Evolutionary conservation across 2,329 filamentous ascomycete genomes (phyloP).

Genomic region (Raffaelea deltoideospora): DNA sequence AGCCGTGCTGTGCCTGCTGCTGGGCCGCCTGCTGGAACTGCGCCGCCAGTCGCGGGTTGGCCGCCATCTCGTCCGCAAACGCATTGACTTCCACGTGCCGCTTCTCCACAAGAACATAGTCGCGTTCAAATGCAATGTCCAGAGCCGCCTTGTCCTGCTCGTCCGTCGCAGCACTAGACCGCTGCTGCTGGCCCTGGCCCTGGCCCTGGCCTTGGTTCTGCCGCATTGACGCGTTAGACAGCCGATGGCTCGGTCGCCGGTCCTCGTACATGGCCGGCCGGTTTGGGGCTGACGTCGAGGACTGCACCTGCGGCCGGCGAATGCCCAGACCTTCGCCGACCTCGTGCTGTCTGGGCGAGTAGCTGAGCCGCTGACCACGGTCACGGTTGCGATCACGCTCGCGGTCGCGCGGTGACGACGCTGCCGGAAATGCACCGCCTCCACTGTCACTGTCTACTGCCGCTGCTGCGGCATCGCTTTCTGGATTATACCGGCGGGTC

Average conservation of each 20-base stretch:
- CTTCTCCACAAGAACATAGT: conserved; percentile 94
- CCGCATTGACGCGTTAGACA: conserved; percentile 23
- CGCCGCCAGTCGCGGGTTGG: conserved; percentile 53
- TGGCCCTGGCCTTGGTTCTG: conserved; percentile 4
- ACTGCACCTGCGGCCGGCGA: conserved; percentile 28
- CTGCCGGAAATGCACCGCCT: conserved; percentile 12
- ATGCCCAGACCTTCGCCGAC: conserved; percentile 35
- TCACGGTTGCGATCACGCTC: neutral
- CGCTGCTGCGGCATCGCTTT: conserved; percentile 4
- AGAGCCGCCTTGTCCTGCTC: conserved; percentile 63
- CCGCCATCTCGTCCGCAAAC: conserved; percentile 85
- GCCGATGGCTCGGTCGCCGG: conserved; percentile 21
- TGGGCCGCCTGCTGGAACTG: conserved; percentile 13
- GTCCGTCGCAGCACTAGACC: conserved; percentile 10
- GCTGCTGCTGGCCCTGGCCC: neutral
- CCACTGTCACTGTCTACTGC: conserved; percentile 21
- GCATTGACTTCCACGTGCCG: conserved; percentile 92
- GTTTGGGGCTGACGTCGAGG: conserved; percentile 33
- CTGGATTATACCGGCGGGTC: conserved; percentile 20
- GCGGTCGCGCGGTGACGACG: conserved; percentile 5
- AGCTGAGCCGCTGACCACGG: conserved; percentile 17
- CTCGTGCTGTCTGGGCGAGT: conserved; percentile 31
- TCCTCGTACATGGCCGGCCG: conserved; percentile 23
- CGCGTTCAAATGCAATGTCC: conserved; percentile 78
- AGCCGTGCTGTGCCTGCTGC: too few species aligned